These are phyloP conservation scores for Penicillium pulvis DNA, from an alignment of 495 filamentous ascomycete genomes.

Conservation along the genomic window DNA sequence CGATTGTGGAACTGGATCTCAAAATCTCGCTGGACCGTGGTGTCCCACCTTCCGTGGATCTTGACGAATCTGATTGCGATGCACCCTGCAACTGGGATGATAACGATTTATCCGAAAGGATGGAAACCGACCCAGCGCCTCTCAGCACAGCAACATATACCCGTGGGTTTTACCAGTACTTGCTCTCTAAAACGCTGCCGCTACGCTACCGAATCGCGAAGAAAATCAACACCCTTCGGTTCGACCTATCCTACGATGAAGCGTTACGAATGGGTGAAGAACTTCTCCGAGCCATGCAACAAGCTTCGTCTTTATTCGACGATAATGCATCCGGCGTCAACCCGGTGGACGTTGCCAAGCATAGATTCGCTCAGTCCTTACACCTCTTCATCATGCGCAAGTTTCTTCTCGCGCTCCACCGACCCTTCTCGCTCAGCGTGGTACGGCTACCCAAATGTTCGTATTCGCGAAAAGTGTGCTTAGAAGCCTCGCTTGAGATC, in stretches of 20 bases:
- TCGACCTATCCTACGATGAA: constrained; percentile 53
- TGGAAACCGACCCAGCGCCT: constrained; percentile 33
- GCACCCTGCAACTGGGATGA: constrained; percentile 61
- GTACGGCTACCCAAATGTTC: constrained; percentile 52
- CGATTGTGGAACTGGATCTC: constrained; percentile 59
- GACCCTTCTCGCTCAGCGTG: constrained; percentile 53
- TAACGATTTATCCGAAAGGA: constrained; percentile 50
- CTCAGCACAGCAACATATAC: constrained; percentile 44
- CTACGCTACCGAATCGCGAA: constrained; percentile 52
- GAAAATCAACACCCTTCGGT: constrained; percentile 51
- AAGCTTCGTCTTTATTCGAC: constrained; percentile 28
- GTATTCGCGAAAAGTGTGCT: constrained; percentile 56
- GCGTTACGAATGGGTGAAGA: constrained; percentile 49
- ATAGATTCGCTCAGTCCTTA: constrained; percentile 36
- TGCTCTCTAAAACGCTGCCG: constrained; percentile 49
- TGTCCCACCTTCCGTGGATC: constrained; percentile 50
- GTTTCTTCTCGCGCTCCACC: constrained; percentile 55
- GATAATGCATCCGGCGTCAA: constrained; percentile 27
- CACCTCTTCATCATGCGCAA: constrained; percentile 51
- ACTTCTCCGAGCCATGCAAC: constrained; percentile 38
- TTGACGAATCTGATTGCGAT: constrained; percentile 51
- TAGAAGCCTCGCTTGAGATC: constrained; percentile 54
- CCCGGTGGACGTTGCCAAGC: constrained; percentile 22
- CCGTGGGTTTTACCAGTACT: constrained; percentile 53
- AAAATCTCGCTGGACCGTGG: constrained; percentile 60